phyloP scores from a whole-genome alignment of 2,329 filamentous ascomycete species.

The Xenoacremonium recifei region DNA sequence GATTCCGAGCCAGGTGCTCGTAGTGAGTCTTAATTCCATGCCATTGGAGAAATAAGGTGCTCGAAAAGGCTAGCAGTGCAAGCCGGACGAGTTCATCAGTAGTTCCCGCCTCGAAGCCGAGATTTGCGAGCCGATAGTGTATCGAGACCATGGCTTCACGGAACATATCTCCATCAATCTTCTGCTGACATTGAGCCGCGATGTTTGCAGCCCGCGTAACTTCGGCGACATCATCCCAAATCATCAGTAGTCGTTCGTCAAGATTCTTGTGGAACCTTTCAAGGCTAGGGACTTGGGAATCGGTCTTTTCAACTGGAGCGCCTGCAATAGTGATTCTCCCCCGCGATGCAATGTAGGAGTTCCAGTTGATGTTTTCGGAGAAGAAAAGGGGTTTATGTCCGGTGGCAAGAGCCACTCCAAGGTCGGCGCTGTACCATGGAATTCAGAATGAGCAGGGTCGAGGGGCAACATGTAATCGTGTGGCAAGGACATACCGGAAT shows the following conservation, averaged over 20 bases:
- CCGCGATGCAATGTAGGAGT: constrained; percentile 10
- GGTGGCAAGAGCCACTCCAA: constrained; percentile 11
- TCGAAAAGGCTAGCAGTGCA: constrained; percentile 24
- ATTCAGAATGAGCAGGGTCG: not conserved
- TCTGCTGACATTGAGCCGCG: constrained; percentile 18
- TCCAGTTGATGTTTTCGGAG: constrained; percentile 10
- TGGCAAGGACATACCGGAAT: constrained; percentile 1
- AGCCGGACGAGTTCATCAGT: constrained; percentile 12
- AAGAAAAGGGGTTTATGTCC: constrained; percentile 7
- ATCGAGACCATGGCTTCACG: too few relatives aligned
- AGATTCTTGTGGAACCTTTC: constrained; percentile 4
- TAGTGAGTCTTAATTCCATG: constrained; percentile 10
- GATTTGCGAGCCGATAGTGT: constrained; percentile 17
- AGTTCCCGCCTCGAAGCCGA: constrained; percentile 13
- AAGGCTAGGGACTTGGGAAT: constrained; percentile 9
- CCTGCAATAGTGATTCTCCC: too few relatives aligned
- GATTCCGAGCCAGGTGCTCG: not conserved
- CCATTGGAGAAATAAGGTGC: constrained; percentile 14
- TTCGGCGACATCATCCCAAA: constrained; percentile 22
- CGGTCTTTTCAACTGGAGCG: not conserved
- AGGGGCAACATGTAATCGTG: not conserved
- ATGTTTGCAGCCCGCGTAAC: constrained; percentile 21
- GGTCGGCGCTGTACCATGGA: constrained; percentile 5
- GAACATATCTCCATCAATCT: too few relatives aligned
- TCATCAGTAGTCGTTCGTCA: constrained; percentile 17